Conservation (phyloP, 2,329 filamentous ascomycete genomes). For the Davidsoniella australis region DNA sequence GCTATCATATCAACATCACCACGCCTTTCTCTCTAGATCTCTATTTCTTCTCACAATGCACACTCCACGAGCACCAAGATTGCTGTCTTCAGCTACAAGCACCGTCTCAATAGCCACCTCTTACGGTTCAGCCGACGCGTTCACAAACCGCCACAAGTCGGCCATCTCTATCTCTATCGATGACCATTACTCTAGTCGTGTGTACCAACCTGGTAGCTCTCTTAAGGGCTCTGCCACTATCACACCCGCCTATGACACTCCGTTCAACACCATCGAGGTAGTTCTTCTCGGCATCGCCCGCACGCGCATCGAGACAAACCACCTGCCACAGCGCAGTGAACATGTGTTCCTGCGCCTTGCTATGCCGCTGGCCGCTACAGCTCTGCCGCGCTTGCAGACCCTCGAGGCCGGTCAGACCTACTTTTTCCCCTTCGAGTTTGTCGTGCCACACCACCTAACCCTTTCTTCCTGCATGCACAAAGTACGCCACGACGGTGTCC, state of each 20-base stretch:
- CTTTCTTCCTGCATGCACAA: conserved; percentile 37
- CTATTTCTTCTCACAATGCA: no score
- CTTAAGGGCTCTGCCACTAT: conserved; percentile 33
- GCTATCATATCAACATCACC: no score
- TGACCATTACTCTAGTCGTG: conserved; percentile 35
- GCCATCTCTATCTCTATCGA: conserved; percentile 32
- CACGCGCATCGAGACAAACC: conserved; percentile 34
- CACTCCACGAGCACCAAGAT: no score
- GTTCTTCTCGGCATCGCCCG: conserved; percentile 32
- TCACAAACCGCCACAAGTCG: no score
- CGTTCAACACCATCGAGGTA: conserved; percentile 35
- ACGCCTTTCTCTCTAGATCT: no score
- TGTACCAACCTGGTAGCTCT: conserved; percentile 37
- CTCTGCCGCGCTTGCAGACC: conserved; percentile 29
- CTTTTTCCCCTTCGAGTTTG: conserved; percentile 39
- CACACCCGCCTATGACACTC: conserved; percentile 26
- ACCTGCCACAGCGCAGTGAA: conserved; percentile 28
- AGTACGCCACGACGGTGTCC: conserved; percentile 27
- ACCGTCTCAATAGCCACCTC: no score
- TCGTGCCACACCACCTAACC: conserved; percentile 40
- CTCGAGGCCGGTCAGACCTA: conserved; percentile 32
- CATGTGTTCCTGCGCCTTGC: conserved; percentile 39
- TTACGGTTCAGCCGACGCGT: no score
- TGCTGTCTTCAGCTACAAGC: no score
- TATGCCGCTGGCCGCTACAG: conserved; percentile 32